Evolutionary conservation across 495 filamentous ascomycete genomes (phyloP), one percentile per base, ranked within the genome.

Genomic region (Penicillium ochrochloron): DNA sequence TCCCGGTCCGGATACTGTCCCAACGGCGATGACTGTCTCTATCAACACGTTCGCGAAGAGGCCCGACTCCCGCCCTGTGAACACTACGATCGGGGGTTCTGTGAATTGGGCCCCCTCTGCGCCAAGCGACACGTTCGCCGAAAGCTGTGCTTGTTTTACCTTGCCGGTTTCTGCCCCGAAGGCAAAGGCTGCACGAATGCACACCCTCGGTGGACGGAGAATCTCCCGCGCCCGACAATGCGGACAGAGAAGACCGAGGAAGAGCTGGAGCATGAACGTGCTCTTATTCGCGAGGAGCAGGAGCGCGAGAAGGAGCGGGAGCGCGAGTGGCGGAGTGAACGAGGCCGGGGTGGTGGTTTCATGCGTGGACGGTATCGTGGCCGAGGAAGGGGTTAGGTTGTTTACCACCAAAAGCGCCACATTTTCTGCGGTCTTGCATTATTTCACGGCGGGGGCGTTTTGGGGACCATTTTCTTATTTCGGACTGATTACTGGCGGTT

Each of bases 11-110:
- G 91, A 60, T 97, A 94, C 78, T 99, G 95, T 78, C 90, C 89
- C 69, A 96, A 97, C 76, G 93, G 94, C 68, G 94, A 97, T 76
- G 95, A 97, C 78, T 99, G 95, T 71, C 84, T 97, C 7, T 99
- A 97, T 72, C 87, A 97, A 29, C 95, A 99, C 78, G 90, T 97
- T 68, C 91, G 95, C 62, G 92, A 95, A 21, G 86, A 89, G 52
- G 86, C 85, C 23, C 86, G 88, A 62, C 82, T 96, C 7, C 91
- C 95, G 6, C 88, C 92, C 0, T 99, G 95, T 69, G 93, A 94
- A 60, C 92, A 96, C 77, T 99, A 97, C 78, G 92, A 97, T 58
- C 86, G 88, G n/a, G 95, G 95, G 2, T 98, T 97, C 78, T 98
- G 96, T 66, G 91, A 92, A 25, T 82, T 97, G 15, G 96, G 95